Percentiles rank a stretch among this genome's conserved stretches.
These are phyloP conservation scores for Fusarium dimerum DNA, from an alignment of 2,329 filamentous ascomycete genomes.

Conservation along the genomic window DNA sequence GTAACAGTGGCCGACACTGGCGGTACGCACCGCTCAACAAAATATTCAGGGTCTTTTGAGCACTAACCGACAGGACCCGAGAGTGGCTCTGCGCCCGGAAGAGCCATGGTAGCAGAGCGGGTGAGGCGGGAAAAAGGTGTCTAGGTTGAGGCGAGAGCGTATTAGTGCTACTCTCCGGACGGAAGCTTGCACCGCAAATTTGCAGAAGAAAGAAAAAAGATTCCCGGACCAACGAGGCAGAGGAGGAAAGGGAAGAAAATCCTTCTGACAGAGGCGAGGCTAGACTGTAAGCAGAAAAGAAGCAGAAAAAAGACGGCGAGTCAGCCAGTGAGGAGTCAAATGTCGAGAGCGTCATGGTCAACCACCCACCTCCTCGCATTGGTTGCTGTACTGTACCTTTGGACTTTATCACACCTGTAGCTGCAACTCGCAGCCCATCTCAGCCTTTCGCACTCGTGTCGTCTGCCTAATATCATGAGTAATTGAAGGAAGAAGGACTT, in stretches of 20 bases:
- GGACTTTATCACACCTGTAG: background rate
- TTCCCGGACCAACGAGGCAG: slow-evolving; percentile 2
- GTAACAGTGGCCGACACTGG: slow-evolving; percentile 7
- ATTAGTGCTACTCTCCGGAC: background rate
- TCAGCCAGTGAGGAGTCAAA: slow-evolving; percentile 18
- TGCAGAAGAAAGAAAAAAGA: background rate
- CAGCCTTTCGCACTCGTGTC: background rate
- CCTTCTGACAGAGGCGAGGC: background rate
- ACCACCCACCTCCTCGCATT: background rate
- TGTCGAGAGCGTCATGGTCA: slow-evolving; percentile 5
- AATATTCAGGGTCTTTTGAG: slow-evolving; percentile 28
- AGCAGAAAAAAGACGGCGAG: slow-evolving; percentile 21
- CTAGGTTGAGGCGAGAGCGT: slow-evolving; percentile 21
- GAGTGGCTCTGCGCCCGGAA: slow-evolving; percentile 23
- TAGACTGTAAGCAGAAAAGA: slow-evolving; percentile 23
- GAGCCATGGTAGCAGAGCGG: slow-evolving; percentile 15
- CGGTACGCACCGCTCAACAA: slow-evolving; percentile 10
- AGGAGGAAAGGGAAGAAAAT: background rate
- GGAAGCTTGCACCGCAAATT: background rate
- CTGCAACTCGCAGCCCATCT: background rate
- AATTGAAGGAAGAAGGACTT: background rate
- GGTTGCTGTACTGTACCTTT: background rate
- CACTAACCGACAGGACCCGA: slow-evolving; percentile 21
- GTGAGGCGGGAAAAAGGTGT: slow-evolving; percentile 26
- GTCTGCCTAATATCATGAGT: background rate